Percentiles rank a stretch among this genome's conserved stretches.
Conservation (phyloP, 2,329 filamentous ascomycete genomes). For the Trichoderma sp. region DNA sequence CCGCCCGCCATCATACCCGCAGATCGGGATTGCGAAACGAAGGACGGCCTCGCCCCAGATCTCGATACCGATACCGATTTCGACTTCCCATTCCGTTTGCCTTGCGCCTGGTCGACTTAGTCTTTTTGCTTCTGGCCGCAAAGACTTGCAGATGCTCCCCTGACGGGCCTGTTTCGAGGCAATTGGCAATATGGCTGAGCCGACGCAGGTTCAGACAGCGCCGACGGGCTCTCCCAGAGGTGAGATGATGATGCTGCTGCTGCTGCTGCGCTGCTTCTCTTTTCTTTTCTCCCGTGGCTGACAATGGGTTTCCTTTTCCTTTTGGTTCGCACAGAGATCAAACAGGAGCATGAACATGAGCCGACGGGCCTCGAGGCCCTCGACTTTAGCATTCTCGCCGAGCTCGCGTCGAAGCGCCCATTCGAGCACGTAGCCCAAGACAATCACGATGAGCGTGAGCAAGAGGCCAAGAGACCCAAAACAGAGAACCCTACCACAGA, state of each 20-base stretch:
- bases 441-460: constrained; percentile 28
- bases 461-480: constrained; percentile 40
- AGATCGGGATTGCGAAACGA: constrained; percentile 7
- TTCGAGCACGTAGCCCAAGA: constrained; percentile 35
- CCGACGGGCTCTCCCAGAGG: constrained; percentile 39
- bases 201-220: constrained; percentile 40
- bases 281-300: not conserved
- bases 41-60: constrained; percentile 10
- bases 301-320: not conserved
- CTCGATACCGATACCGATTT: constrained; percentile 17
- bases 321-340: constrained; percentile 36
- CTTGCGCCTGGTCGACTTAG: not conserved
- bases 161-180: constrained; percentile 30
- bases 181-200: constrained; percentile 45
- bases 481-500: constrained; percentile 29
- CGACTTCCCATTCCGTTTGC: not conserved
- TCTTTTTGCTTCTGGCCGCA: not conserved
- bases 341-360: constrained; percentile 41
- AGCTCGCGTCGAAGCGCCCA: constrained; percentile 41
- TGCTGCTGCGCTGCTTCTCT: not conserved
- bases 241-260: constrained; percentile 25
- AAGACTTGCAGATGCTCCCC: constrained; percentile 26
- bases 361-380: constrained; percentile 35
- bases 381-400: constrained; percentile 39
- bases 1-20: constrained; percentile 32